Base-by-base conservation (phyloP, 2,329 filamentous ascomycete genomes). In the Penicillium sp. region DNA sequence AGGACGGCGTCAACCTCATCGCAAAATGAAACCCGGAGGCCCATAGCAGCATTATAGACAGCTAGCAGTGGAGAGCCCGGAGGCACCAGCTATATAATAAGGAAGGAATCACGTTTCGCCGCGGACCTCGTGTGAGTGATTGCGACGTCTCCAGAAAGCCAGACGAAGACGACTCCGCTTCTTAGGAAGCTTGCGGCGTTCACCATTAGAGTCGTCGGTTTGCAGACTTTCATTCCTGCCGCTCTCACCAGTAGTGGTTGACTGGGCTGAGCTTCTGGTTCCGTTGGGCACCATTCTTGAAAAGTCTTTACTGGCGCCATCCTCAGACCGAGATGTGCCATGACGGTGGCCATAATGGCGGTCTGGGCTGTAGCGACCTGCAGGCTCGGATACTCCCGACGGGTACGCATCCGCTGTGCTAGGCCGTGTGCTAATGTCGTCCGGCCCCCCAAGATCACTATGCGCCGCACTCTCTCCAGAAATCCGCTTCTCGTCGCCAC, bases 111-210 rank as follows among this genome's bases (percentile, higher is more conserved):
- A 72, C n/a, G 63, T 67, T 51, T 71, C 70, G 34, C 69, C 69
- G 24, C 65, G 66, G 38, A 72, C 59, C 49, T 72, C 69, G 16
- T 67, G 64, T 24, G 68, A 66, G 47, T 69, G 62, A 49, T 62
- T 61, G 49, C 68, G 69, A 43, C 73, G 71, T 49, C 71, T 72
- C 74, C 74, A 76, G 44, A 76, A 76, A 31, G 74, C 74, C 50
- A 76, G 63, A 38, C 74, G 70, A 42, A 76, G 64, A 13, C 74
- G 70, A 52, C 74, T 76, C 44, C 69, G 65, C 16, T 69, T 67
- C 54, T 75, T 75, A 13, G 69, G 68, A 40, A 75, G 60, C 47
- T 62, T 61, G n/a, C 65, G 67, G 27, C 55, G 54, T 21, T 65
- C 64, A 53, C 59, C 58, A 27, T 56, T 45, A 22, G 60, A 53